Evolutionary conservation across 208 protist species (phyloP), one percentile per base, ranked within the genome.

Genomic region (Phytomonas francai): DNA sequence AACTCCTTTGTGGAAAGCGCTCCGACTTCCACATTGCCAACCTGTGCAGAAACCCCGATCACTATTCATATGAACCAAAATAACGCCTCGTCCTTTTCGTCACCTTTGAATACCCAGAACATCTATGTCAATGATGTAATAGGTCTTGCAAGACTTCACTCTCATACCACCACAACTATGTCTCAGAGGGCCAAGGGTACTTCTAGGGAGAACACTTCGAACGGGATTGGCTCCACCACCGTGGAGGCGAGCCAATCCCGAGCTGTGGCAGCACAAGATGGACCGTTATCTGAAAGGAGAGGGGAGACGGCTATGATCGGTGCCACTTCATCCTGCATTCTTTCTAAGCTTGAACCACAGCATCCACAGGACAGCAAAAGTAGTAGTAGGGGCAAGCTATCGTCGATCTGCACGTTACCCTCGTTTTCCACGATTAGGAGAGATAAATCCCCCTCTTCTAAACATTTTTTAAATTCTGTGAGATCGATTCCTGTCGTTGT

Each of bases 1-100:
- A 63, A 63, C 6, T 49, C 59, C 12, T 63, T 45, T 63, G 34
- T 63, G 32, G 59, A 36, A 63, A 51, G 34, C 32, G 22, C 19
- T 25, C 36, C 59, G 12, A 63, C 59, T 11, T 63, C 32, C 16
- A 56, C 59, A 0, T 45, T 45, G 34, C 19, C 59, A 22, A 63
- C 22, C 19, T 12, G 32, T 63, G 59, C 19, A 19, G 59, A 51
- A 36, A 51, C 59, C 32, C 59, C 36, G 32, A 63, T 36, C 19
- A 19, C 59, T 19, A 51, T 58, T 63, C 36, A 19, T 56, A 63
- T 22, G 16, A 25, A 0, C 32, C 36, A 63, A 19, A 63, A 63
- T n/a, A 63, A 56, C 59, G 25, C 45, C 45, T 54, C 45, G 19
- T 54, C 25, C 0, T 25, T 25, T 19, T 54, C 45, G 19, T 54